Evolutionary conservation across 345 rosid genomes (phyloP).

Genomic region (Eucalyptus camaldulensis): DNA sequence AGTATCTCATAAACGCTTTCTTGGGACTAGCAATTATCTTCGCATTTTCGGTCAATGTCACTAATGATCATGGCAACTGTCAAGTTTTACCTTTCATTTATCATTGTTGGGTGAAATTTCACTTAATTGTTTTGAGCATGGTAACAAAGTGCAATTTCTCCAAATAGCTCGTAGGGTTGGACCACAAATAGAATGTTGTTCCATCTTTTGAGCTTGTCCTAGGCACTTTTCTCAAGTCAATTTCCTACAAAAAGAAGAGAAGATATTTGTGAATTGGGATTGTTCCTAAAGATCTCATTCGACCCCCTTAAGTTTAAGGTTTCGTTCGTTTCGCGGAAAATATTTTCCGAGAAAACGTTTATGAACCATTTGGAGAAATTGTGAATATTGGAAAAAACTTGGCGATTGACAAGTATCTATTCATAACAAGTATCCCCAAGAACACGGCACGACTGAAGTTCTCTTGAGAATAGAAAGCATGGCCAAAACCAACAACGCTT

Average conservation of each 20-base stretch:
- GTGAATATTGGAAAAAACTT: too few relatives aligned
- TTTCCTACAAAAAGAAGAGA: neutral
- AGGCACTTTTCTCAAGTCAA: neutral
- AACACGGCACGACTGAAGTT: too few relatives aligned
- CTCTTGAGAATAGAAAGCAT: too few relatives aligned
- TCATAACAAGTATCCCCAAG: too few relatives aligned
- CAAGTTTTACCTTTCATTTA: neutral
- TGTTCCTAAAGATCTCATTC: neutral
- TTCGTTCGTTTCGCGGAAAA: too few relatives aligned
- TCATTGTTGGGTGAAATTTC: neutral
- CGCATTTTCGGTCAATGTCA: neutral
- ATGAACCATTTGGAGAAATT: too few relatives aligned
- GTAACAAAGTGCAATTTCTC: neutral
- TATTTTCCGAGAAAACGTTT: too few relatives aligned
- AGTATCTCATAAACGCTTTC: neutral
- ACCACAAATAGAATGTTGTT: neutral
- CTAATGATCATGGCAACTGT: rapidly evolving
- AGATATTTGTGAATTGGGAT: neutral
- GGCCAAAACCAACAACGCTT: neutral
- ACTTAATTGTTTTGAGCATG: neutral
- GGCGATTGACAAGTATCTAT: too few relatives aligned
- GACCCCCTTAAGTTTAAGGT: neutral
- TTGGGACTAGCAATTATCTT: neutral
- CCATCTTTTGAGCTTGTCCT: neutral
- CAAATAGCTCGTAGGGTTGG: neutral